phyloP scores from a whole-genome alignment of 495 filamentous ascomycete species.

The Penicillium taxi region DNA sequence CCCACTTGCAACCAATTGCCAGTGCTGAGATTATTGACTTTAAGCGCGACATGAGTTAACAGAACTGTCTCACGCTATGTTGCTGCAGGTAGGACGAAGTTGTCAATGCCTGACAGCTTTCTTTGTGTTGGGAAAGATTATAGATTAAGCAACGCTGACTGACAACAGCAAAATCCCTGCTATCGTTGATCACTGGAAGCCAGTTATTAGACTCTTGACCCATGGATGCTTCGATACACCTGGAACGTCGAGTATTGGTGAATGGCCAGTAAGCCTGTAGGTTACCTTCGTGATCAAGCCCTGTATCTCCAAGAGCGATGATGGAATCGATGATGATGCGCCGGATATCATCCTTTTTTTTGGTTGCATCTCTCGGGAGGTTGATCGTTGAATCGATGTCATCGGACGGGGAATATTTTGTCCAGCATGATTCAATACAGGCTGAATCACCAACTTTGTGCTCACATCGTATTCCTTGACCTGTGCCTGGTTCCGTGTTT shows the following conservation, averaged over 20 bases:
- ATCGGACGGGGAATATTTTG: not conserved
- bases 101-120: too few species aligned
- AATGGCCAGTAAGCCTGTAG: conserved; percentile 9
- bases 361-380: not conserved
- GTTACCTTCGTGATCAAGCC: conserved; percentile 3
- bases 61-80: too few species aligned
- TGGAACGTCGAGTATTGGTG: too few species aligned
- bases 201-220: conserved; percentile 2
- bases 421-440: conserved; percentile 7
- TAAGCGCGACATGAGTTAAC: too few species aligned
- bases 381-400: not conserved
- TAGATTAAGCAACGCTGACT: conserved; percentile 3
- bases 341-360: not conserved
- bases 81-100: too few species aligned
- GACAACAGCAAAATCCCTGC: conserved; percentile 1
- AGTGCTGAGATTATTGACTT: too few species aligned
- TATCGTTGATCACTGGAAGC: conserved; percentile 2
- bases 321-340: conserved; percentile 4
- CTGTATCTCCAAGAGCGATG: conserved; percentile 2
- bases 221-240: not conserved
- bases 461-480: not conserved
- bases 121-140: too few species aligned
- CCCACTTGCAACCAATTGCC: too few species aligned
- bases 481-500: not conserved
- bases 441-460: conserved; percentile 3